Percentiles rank a stretch among this genome's conserved stretches.
Evolutionary conservation across 2,329 filamentous ascomycete species (phyloP).

Genomic region (Trichoderma atrobrunneum): DNA sequence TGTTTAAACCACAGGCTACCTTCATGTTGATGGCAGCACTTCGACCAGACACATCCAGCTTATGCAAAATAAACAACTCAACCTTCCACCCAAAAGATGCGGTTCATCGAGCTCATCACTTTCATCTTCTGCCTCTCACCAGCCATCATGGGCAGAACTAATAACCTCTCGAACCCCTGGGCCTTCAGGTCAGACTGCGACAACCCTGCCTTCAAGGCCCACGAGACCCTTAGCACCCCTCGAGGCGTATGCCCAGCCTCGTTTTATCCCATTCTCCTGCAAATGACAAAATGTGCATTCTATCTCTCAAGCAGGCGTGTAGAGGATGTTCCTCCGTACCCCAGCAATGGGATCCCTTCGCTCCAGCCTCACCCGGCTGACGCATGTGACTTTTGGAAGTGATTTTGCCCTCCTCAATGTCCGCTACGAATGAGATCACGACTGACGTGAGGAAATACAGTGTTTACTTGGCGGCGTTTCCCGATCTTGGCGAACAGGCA

Average conservation of each 20-base stretch:
- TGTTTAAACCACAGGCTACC: too few relatives aligned
- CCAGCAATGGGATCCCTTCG: neutral
- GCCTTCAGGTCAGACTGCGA: neutral
- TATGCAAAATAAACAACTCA: neutral
- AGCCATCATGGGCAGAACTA: neutral
- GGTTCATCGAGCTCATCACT: neutral
- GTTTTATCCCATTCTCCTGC: neutral
- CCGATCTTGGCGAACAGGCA: neutral
- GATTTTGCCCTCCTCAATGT: neutral
- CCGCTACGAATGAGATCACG: neutral
- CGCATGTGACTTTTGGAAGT: neutral
- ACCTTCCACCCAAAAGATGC: neutral
- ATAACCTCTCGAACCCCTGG: neutral
- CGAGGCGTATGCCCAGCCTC: neutral
- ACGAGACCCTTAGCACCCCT: neutral
- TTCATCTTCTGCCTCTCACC: neutral
- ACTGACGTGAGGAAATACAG: neutral
- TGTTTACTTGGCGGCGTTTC: neutral
- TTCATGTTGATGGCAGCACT: neutral
- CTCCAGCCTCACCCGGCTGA: neutral
- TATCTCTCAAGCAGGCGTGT: neutral
- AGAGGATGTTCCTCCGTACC: neutral
- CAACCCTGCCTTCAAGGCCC: neutral
- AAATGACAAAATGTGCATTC: neutral
- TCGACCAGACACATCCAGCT: neutral